Evolutionary conservation across 495 filamentous ascomycete species (phyloP), one percentile per base, ranked within the genome.

Genomic region (Aspergillus sparsus): DNA sequence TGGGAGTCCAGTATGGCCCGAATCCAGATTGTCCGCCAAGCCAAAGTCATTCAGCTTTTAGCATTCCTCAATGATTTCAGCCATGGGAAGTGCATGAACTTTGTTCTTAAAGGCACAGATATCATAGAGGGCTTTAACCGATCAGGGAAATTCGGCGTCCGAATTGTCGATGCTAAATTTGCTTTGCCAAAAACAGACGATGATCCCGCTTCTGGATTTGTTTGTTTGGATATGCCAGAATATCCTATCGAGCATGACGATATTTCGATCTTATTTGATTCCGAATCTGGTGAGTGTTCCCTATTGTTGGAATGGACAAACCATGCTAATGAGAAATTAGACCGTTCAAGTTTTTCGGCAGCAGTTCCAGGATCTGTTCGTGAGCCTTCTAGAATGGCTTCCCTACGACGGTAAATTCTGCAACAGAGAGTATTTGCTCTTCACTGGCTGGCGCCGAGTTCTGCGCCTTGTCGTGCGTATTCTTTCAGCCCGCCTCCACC

Each of bases 221-320:
- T 94, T 18, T 92, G 88, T 68, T 72, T 96, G 57, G 92, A 97
- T 69, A 80, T 89, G 79, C 87, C 89, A 5, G 92, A 95, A 55
- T 92, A 93, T 74, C 88, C 91, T 0, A 87, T 88, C 16, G 91
- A 95, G 74, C 90, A 95, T 71, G 92, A 96, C 73, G 92, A 97
- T 75, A 88, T 97, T 66, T 78, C 85, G 21, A 88, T 97, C 66
- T 67, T 85, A 27, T 97, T 97, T 78, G 90, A 95, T 45, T 85
- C 75, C 32, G 87, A 88, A 68, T 71, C 82, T 66, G 89, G 92
- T 96, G 78, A 72, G 89, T 83, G 6, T 39, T 54, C 35, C 9
- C n/a, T 21, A 0, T 6, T 41, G 10, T 7, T 31, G 11, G 21
- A 16, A 47, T 55, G 3, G 10, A 7, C n/a, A 6, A 18, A 18